Evolutionary conservation across 2,329 filamentous ascomycete species (phyloP), one percentile per base, ranked within the genome.

Genomic region (Penicillium sclerotiorum): DNA sequence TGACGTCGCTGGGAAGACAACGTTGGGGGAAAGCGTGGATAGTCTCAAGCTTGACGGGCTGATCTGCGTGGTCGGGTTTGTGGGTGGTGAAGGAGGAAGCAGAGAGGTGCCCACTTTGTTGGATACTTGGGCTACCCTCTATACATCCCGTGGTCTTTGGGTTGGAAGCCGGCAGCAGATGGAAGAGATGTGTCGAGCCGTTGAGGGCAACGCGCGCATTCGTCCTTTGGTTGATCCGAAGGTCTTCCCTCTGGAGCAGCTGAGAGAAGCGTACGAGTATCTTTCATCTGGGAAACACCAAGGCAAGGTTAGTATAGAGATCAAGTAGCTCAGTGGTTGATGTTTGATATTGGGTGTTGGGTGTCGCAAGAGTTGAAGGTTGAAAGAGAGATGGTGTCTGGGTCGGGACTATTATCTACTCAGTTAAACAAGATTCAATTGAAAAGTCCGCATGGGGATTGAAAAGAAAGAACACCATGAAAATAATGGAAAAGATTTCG

Each of bases 151-250:
- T 3, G 78, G 77, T 22, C 55, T 81, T 3, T 64, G 77, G 35
- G 74, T 77, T 6, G 80, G 80, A 4, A 77, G 52, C 58, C 64
- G 77, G 13, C 36, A 63, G 3, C 74, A 78, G 67, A 74, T 81
- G 66, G 77, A 81, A 65, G 80, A 83, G 8, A 78, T 82, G 78
- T 55, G 77, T 30, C 48, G 69, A 1, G 77, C 77, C 13, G 72
- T 82, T 47, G 78, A 81, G 55, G 75, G 68, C 40, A 73, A 76
- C 4, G 74, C 74, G 23, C 69, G 63, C 42, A 45, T 65, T 5
- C 53, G 60, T 17, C 78, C 79, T 2, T 70, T 80, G 2, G 61
- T 82, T 25, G 78, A 81, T 60, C 13, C 30, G 5, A 72, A 64
- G 56, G 70, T 74, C 3, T 81, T 81, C 50, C 64, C 54, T 9